Conservation (phyloP, 352 stramenopile species). For the Globisporangium megalacanthum region DNA sequence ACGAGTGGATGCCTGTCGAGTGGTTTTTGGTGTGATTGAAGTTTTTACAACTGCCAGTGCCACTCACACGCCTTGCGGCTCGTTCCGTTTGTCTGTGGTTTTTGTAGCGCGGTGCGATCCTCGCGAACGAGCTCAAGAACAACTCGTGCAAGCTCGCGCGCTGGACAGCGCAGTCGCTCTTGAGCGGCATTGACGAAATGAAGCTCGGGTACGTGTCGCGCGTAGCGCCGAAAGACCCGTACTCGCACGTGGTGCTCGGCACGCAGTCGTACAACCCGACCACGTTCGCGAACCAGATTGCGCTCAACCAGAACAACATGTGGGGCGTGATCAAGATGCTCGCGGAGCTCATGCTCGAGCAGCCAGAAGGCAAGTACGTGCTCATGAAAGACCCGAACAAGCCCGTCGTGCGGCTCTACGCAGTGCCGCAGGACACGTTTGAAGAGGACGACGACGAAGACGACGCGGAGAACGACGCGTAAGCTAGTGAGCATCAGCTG, state of each 20-base stretch:
- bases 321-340: slow-evolving; percentile 96
- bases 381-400: slow-evolving; percentile 99
- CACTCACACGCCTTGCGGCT: too few species aligned
- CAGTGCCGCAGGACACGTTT: slow-evolving; percentile 93
- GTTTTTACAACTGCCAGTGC: background rate
- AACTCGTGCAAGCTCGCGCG: slow-evolving; percentile 98
- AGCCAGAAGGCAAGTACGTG: slow-evolving; percentile 98
- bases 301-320: slow-evolving; percentile 97
- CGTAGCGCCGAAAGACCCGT: slow-evolving; percentile 91
- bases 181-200: slow-evolving; percentile 96
- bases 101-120: slow-evolving; percentile 90
- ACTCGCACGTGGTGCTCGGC: slow-evolving; percentile 94
- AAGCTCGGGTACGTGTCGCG: slow-evolving; percentile 97
- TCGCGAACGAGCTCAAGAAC: slow-evolving; percentile 99
- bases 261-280: slow-evolving; percentile 96
- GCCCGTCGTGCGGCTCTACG: slow-evolving; percentile 95
- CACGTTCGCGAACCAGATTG: slow-evolving; percentile 97
- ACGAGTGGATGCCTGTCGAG: slow-evolving; percentile 2
- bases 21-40: background rate
- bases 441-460: slow-evolving; percentile 88
- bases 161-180: slow-evolving; percentile 95
- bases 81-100: background rate
- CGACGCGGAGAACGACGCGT: slow-evolving; percentile 59
- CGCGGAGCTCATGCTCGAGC: slow-evolving; percentile 90
- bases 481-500: slow-evolving; percentile 5